These are phyloP conservation scores for Hibiscus mutabilis DNA, from an alignment of 345 rosid species.

Conservation along the genomic window DNA sequence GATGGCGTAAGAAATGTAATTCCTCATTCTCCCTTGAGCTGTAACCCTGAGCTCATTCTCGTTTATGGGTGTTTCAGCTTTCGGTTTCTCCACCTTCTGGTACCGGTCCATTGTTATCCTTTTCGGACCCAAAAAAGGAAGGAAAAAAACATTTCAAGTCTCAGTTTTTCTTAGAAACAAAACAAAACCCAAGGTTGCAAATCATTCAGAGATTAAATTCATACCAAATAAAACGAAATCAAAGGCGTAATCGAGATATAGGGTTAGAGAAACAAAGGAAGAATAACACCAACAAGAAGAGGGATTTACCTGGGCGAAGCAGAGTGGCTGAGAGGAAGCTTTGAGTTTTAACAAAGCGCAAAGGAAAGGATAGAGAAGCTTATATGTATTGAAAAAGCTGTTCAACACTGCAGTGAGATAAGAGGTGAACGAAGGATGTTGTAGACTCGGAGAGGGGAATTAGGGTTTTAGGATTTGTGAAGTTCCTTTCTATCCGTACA, in stretches of 20 bases:
- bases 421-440: too few species aligned
- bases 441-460: background rate
- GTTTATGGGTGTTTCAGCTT: conserved; percentile 34
- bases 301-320: background rate
- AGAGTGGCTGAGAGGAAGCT: background rate
- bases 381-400: too few species aligned
- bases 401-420: too few species aligned
- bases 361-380: background rate
- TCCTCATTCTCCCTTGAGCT: conserved; percentile 43
- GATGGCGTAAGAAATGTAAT: conserved; percentile 42
- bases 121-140: background rate
- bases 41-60: conserved; percentile 50
- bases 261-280: background rate
- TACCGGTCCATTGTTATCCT: conserved; percentile 35
- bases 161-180: background rate
- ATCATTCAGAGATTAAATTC: too few species aligned
- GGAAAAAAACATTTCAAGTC: background rate
- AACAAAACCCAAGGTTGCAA: background rate
- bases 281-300: too few species aligned
- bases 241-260: background rate
- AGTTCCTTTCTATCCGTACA: background rate
- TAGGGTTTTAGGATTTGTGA: conserved; percentile 11
- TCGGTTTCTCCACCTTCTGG: conserved; percentile 48
- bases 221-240: background rate
- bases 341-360: background rate